A percentile compares a stretch with the other conserved stretches of the same genome.
Evolutionary conservation across 768 basidiomycete species (phyloP).

Genomic region (Pseudohyphozyma bogoriensis): DNA sequence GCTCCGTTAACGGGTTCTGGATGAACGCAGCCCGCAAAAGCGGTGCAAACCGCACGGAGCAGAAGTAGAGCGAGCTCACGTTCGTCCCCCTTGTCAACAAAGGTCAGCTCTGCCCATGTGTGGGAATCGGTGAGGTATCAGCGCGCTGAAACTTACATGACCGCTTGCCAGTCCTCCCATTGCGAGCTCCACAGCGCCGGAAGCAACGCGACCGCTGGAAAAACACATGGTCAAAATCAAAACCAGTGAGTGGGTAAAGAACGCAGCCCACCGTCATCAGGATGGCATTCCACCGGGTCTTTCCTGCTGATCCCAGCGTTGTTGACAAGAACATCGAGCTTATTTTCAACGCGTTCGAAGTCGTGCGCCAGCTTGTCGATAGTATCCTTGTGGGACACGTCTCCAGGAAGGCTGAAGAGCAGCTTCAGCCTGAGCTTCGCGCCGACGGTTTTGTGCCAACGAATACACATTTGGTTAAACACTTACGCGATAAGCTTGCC

Average conservation of each 20-base stretch:
- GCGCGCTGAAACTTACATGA: no score
- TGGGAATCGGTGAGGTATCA: no score
- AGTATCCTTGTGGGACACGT: background rate
- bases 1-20: background rate
- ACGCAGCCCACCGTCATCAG: background rate
- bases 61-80: conserved; percentile 3
- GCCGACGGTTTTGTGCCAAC: background rate
- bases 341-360: background rate
- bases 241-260: background rate
- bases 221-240: background rate
- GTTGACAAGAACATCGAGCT: background rate
- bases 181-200: background rate
- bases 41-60: background rate
- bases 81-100: no score
- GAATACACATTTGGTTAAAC: no score
- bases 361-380: background rate
- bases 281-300: background rate
- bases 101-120: no score
- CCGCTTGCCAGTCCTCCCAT: background rate
- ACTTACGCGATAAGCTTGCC: background rate
- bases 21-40: background rate
- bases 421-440: background rate
- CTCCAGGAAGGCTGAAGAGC: background rate
- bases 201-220: background rate
- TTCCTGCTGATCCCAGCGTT: background rate